Conservation (phyloP, 1,284 basidiomycete species). For the Papiliotrema fonsecae region DNA sequence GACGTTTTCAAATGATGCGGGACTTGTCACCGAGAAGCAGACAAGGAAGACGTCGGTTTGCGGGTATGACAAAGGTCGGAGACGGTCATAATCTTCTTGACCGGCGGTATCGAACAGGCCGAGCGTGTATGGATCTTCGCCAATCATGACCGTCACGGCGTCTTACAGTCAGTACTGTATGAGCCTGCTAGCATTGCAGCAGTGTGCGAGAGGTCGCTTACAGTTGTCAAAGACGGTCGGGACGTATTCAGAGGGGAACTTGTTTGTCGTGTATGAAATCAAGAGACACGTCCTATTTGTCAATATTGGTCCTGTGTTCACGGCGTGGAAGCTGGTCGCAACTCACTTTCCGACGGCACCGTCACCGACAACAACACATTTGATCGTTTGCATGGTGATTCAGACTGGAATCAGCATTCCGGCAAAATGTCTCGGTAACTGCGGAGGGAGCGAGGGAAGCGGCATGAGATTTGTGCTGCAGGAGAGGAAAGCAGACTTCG, state of each 20-base stretch:
- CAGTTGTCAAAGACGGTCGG: constrained; percentile 69
- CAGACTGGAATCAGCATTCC: no score
- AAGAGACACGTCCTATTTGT: constrained; percentile 82
- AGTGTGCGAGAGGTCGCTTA: constrained; percentile 37
- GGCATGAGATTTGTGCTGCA: neutral
- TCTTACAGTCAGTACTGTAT: constrained; percentile 54
- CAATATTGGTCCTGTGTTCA: neutral
- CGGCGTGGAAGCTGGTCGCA: neutral
- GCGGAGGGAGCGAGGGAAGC: neutral
- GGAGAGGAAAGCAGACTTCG: neutral
- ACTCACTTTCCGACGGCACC: constrained; percentile 94
- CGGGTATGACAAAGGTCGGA: constrained; percentile 97
- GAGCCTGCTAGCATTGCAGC: neutral
- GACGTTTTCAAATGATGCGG: constrained; percentile 99
- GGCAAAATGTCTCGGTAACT: neutral
- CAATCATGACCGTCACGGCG: constrained; percentile 99
- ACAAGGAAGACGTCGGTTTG: constrained; percentile 99
- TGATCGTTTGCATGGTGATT: constrained; percentile 85
- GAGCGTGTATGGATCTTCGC: constrained; percentile 97
- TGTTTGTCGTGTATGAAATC: constrained; percentile 99
- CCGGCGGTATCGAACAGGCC: constrained; percentile 99
- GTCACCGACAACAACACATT: constrained; percentile 98
- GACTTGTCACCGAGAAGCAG: constrained; percentile 98
- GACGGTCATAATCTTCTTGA: constrained; percentile 99
- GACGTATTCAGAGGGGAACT: constrained; percentile 97